A percentile compares a stretch with the other conserved stretches of the same genome.
These are phyloP conservation scores for Wallacemonas sp. DNA, from an alignment of 208 protist genomes.

Conservation along the genomic window DNA sequence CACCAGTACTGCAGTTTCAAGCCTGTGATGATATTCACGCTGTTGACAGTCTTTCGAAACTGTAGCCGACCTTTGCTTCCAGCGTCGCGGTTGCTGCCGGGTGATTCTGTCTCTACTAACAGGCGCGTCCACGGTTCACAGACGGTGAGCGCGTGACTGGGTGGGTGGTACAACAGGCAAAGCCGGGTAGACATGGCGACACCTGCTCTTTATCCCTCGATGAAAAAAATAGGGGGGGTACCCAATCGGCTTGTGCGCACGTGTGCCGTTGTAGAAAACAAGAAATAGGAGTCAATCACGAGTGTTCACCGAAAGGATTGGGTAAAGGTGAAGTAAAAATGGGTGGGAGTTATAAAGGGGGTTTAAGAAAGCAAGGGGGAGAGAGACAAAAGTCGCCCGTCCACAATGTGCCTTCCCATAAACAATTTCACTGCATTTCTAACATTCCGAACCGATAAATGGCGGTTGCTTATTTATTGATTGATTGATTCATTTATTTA, in stretches of 20 bases:
- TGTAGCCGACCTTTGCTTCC: not conserved
- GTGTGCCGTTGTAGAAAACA: not conserved
- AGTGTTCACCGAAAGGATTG: no score
- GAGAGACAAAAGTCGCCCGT: no score
- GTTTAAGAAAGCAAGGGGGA: no score
- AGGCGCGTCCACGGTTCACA: constrained; percentile 1
- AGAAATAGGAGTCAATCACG: no score
- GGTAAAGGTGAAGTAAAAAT: no score
- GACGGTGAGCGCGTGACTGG: not conserved
- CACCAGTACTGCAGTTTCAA: not conserved
- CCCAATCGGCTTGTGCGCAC: not conserved
- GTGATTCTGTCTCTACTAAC: not conserved
- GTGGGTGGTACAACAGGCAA: not conserved
- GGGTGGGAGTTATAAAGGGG: no score
- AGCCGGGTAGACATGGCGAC: not conserved
- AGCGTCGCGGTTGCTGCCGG: not conserved
- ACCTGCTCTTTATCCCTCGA: not conserved
- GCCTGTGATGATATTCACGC: not conserved
- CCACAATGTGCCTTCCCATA: not conserved
- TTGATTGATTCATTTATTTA: no score
- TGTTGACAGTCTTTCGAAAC: not conserved
- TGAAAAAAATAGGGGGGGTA: not conserved
- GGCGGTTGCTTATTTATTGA: no score
- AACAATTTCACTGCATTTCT: not conserved
- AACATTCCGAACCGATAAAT: no score